Base-by-base conservation (phyloP, 2,329 filamentous ascomycete species). In the Arthrobotrys musiformis region DNA sequence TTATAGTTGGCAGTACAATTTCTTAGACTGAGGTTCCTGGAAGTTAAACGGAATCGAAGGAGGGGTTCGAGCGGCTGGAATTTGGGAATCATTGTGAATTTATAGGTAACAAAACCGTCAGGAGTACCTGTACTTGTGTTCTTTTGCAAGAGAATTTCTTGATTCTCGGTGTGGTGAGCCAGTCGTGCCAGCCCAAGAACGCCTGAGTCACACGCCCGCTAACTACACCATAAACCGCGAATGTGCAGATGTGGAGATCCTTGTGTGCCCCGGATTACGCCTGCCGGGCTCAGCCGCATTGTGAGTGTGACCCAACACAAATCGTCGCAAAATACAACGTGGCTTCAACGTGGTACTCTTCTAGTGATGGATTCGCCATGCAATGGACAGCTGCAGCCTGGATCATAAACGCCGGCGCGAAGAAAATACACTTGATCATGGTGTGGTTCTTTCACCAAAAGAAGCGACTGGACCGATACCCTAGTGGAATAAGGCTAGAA, bases 201-300 rank as follows among this genome's bases (percentile, higher is more conserved):
- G 52, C 56, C 17, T 61, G 58, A 62, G 58, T 44, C 58, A 62
- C 58, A n/a, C n/a, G n/a, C n/a, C n/a, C n/a, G n/a, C n/a, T n/a
- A n/a, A n/a, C 50, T 33, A 4, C 5, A 33, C 30, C 9, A 9
- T 7, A 26, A 17, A 30, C 48, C 26, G 30, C 22, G 19, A 62
- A 33, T 22, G 6, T 8, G 19, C 17, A 42, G n/a, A n/a, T 42
- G 7, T 46, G 40, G 58, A 19, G 58, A 46, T 62, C 58, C 37
- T 56, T 30, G 58, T 30, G 17, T 22, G 66, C 66, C 66, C 42
- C 42, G 66, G 66, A 62, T 61, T 54, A 11, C 19, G 66, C 66
- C 66, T 62, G 33, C 54, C 64, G 19, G 37, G n/a, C 44, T 54
- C 42, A 48, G 44, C 62, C 46, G 44, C 62, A 24, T 42, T 3